Evolutionary conservation across 192 early-diverging fungal genomes (phyloP).

Genomic region (Phycomyces blakesleeanus): DNA sequence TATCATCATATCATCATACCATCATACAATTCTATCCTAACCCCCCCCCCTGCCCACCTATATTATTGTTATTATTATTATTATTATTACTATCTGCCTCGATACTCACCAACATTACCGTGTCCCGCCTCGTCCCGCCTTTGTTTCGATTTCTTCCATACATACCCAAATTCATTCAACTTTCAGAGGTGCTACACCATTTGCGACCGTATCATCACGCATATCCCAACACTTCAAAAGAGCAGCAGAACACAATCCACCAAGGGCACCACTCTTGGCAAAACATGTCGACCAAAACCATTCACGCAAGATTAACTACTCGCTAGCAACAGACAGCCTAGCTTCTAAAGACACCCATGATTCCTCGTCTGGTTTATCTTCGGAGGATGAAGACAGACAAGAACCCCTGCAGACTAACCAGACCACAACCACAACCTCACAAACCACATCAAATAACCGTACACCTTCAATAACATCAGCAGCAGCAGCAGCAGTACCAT

Average conservation of each 20-base stretch:
- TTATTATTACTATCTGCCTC: no score
- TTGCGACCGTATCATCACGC: conserved; percentile 84
- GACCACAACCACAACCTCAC: no score
- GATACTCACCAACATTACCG: no score
- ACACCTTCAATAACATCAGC: no score
- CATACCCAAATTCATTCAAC: no score
- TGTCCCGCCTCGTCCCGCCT: no score
- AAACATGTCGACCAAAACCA: conserved; percentile 67
- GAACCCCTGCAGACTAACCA: no score
- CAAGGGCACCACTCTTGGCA: conserved; percentile 66
- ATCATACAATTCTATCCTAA: no score
- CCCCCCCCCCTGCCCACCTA: neutral
- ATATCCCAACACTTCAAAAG: conserved; percentile 89
- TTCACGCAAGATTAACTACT: conserved; percentile 72
- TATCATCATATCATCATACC: no score
- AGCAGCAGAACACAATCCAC: conserved; percentile 70
- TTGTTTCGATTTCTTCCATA: no score
- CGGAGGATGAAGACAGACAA: neutral
- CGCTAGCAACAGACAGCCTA: conserved; percentile 45
- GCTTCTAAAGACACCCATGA: conserved; percentile 3
- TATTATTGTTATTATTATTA: conserved; percentile 1
- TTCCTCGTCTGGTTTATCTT: conserved; percentile 2
- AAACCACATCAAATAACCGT: no score
- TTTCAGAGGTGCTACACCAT: conserved; percentile 75
- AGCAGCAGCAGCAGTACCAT: neutral